Evolutionary conservation across 495 filamentous ascomycete genomes (phyloP).

Genomic region (Aspergillus hancockii): DNA sequence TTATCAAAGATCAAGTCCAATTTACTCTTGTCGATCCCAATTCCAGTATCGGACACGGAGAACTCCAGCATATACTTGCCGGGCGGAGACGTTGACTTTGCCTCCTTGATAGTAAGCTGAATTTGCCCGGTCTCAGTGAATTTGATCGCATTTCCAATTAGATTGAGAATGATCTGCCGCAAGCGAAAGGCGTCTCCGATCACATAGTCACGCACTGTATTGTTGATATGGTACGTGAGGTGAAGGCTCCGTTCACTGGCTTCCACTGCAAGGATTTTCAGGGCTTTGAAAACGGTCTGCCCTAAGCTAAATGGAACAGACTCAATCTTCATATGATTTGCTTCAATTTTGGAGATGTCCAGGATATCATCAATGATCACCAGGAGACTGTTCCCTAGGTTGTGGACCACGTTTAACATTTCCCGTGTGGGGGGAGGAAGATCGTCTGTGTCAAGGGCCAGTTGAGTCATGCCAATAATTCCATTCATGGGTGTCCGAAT

Average conservation of each 20-base stretch:
- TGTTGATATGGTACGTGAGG: constrained; percentile 91
- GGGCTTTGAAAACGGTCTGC: constrained; percentile 93
- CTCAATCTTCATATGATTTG: constrained; percentile 99
- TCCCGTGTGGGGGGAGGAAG: constrained; percentile 92
- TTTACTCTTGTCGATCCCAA: constrained; percentile 95
- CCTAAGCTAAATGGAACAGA: constrained; percentile 95
- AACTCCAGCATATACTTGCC: constrained; percentile 95
- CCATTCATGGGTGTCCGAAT: constrained; percentile 92
- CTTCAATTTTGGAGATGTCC: constrained; percentile 99
- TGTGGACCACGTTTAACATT: constrained; percentile 98
- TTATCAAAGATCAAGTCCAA: constrained; percentile 98
- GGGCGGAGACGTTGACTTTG: constrained; percentile 62
- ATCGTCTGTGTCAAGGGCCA: constrained; percentile 90
- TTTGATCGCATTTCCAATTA: constrained; percentile 69
- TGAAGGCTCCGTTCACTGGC: constrained; percentile 95
- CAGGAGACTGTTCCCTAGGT: constrained; percentile 91
- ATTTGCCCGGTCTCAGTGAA: constrained; percentile 98
- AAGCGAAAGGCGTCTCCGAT: constrained; percentile 96
- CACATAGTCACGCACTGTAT: constrained; percentile 92
- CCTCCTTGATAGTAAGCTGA: constrained; percentile 83
- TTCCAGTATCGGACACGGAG: constrained; percentile 96
- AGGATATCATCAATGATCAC: constrained; percentile 99
- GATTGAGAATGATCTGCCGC: constrained; percentile 80
- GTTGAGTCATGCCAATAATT: constrained; percentile 93
- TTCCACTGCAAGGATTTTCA: constrained; percentile 94